Evolutionary conservation across 208 protist species (phyloP).

Genomic region (Acanthamoeba royreba): DNA sequence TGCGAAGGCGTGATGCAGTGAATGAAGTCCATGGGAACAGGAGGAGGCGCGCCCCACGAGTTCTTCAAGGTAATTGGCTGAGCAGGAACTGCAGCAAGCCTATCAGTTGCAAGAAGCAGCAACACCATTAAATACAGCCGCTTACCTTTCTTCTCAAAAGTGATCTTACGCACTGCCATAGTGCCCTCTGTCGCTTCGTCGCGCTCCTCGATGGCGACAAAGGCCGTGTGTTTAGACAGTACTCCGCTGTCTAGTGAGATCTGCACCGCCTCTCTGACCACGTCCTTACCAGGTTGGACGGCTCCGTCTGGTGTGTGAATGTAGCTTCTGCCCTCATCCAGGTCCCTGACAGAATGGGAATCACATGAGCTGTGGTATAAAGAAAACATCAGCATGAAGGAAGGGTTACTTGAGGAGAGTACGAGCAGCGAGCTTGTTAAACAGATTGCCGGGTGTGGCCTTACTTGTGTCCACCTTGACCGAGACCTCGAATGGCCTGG

Average conservation of each 20-base stretch:
- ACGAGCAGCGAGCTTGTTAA: neutral
- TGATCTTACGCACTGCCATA: constrained; percentile 25
- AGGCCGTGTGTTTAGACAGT: constrained; percentile 62
- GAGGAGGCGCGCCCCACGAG: no score
- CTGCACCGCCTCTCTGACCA: neutral
- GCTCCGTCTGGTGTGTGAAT: neutral
- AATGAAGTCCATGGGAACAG: no score
- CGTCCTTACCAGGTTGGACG: neutral
- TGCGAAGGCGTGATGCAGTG: no score
- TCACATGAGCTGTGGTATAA: neutral
- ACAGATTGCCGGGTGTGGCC: neutral
- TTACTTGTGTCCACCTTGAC: neutral
- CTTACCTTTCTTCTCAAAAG: neutral
- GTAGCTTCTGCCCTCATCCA: constrained; percentile 34
- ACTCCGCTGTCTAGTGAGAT: constrained; percentile 1
- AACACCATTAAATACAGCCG: no score
- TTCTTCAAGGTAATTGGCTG: no score
- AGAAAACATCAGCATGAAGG: neutral
- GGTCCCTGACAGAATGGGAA: neutral
- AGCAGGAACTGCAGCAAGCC: no score
- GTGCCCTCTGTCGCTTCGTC: constrained; percentile 23
- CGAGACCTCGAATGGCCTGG: neutral
- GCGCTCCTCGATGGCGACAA: constrained; percentile 62
- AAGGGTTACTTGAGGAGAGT: neutral
- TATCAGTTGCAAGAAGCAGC: no score